Base-by-base conservation (phyloP, 805 yeast species). In the Pichia kluyveri region DNA sequence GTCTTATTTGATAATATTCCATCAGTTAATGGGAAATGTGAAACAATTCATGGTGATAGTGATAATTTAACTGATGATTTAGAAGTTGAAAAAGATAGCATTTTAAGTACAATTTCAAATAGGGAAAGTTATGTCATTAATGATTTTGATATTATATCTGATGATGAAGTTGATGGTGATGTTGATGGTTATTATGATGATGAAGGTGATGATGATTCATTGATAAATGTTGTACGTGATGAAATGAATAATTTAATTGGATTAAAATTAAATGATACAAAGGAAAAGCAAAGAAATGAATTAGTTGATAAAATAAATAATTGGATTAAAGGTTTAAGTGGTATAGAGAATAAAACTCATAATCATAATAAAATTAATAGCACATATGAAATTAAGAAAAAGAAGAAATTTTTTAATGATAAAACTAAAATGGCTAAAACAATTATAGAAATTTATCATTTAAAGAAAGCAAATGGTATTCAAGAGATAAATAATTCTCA, bases 101-200 rank as follows among this genome's bases (percentile, higher is more conserved):
- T 47, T 8, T 36, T 47, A 23, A 47, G 50, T 27, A 47, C 50
- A 17, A 26, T 47, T 40, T 28, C 41, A 9, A 43, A 28, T 2
- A 44, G 30, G 2, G 40, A 48, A 14, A 51, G 56, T 19, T 58
- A 51, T 39, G 55, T 57, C 9, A 51, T 56, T 19, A 51, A 56
- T 23, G 47, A 52, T 40, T 45, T 50, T 31, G 43, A 42, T 36
- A 15, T 54, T 44, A 30, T 47, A 28, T 38, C 37, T 23, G 36
- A 40, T 17, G 15, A 31, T 15, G 40, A 23, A 2, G 44, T 28
- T 44, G 40, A 42, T 4, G 28, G 34, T 18, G 41, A 28, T 15
- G 27, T 28, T 3, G 44, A 41, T n/a, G 32, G 19, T 32, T 43
- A 42, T 2, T 55, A 57, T 1, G 58, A 51, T 0, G 60, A 61